Percentiles rank a stretch among this genome's conserved stretches.
These are phyloP conservation scores for Xylaria digitata DNA, from an alignment of 2,329 filamentous ascomycete species.

Conservation along the genomic window DNA sequence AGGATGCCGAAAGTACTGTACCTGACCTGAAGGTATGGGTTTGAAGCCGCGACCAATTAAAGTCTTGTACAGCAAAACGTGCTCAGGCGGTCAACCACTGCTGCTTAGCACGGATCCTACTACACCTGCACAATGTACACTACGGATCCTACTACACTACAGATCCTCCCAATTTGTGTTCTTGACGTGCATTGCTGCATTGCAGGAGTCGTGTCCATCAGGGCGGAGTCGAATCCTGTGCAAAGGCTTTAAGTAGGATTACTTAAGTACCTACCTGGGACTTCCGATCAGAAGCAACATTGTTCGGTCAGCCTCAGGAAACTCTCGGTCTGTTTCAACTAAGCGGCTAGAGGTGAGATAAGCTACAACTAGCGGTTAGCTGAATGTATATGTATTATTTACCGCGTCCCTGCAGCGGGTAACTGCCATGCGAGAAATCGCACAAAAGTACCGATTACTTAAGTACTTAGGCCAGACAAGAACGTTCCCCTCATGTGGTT, in stretches of 20 bases:
- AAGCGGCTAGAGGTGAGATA: neutral
- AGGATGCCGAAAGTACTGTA: neutral
- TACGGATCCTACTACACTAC: neutral
- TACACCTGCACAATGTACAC: neutral
- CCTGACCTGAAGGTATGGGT: neutral
- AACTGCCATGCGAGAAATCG: slow-evolving; percentile 15
- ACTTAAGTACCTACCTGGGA: neutral
- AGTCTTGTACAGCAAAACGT: slow-evolving; percentile 25
- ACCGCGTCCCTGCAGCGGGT: slow-evolving; percentile 31
- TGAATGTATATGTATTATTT: slow-evolving; percentile 13
- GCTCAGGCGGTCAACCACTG: slow-evolving; percentile 17
- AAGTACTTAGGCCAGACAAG: neutral
- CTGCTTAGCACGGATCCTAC: no score
- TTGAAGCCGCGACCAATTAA: slow-evolving; percentile 17
- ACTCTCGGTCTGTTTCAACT: neutral
- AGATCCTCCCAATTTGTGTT: neutral
- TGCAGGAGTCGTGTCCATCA: neutral
- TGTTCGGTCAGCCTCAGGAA: slow-evolving; percentile 2
- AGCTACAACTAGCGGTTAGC: neutral
- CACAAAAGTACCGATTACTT: neutral
- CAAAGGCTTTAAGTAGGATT: slow-evolving; percentile 4
- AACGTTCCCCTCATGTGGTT: slow-evolving; percentile 1
- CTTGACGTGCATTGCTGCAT: neutral
- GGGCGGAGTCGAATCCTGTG: slow-evolving; percentile 6
- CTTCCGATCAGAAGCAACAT: slow-evolving; percentile 5